Conservation (phyloP, 192 early-diverging fungal genomes). For the Coemansia brasiliensis region DNA sequence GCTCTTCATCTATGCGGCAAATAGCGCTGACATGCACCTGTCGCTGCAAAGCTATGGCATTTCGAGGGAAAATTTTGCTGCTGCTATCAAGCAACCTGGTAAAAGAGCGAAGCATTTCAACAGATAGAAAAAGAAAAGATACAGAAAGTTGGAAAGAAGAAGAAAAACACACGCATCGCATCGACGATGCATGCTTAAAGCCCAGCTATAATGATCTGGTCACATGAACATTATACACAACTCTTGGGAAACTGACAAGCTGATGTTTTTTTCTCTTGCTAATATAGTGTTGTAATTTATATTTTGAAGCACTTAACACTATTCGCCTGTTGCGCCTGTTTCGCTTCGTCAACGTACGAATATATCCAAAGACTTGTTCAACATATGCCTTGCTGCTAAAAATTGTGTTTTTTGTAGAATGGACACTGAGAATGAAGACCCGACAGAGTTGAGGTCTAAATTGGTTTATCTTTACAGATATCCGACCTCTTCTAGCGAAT, state of each 20-base stretch:
- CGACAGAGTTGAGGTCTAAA: neutral
- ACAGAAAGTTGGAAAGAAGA: conserved; percentile 2
- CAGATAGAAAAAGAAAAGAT: neutral
- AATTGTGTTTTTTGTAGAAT: conserved; percentile 2
- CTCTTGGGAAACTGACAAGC: neutral
- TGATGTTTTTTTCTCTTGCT: neutral
- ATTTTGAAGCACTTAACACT: conserved; percentile 5
- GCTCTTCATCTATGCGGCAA: conserved; percentile 6
- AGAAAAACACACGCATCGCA: neutral
- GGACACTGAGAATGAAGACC: conserved; percentile 8
- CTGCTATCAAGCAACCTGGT: conserved; percentile 2
- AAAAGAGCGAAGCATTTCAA: conserved; percentile 9
- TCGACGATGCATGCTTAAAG: no score
- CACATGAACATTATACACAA: no score
- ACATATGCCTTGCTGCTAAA: neutral
- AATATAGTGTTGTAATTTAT: neutral
- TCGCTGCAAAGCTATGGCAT: neutral
- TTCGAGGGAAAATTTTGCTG: neutral
- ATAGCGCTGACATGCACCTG: neutral
- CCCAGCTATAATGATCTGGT: no score
- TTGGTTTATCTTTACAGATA: conserved; percentile 34
- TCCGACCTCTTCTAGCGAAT: conserved; percentile 5
- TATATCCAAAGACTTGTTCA: no score
- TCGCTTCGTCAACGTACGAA: no score
- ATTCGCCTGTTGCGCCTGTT: neutral